Evolutionary conservation across 345 rosid genomes (phyloP).

Genomic region (Bruguiera gymnorhiza): DNA sequence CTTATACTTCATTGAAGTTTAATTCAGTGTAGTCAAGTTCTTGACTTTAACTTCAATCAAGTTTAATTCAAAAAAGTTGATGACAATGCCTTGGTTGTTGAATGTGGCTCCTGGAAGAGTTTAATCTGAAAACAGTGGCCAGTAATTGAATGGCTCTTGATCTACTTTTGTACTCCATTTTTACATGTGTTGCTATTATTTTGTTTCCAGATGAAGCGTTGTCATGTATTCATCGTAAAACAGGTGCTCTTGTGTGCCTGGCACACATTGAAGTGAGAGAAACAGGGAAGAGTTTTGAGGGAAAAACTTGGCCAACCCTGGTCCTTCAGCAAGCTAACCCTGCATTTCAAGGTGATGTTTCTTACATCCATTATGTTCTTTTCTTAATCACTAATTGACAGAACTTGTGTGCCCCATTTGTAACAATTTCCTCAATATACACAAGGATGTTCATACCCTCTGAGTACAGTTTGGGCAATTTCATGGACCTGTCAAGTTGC

Average conservation of each 20-base stretch:
- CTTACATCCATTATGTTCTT: too few species aligned
- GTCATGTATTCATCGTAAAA: too few species aligned
- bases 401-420: background rate
- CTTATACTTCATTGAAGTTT: background rate
- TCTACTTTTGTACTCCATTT: background rate
- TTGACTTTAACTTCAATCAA: too few species aligned
- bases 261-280: too few species aligned
- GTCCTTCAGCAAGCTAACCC: too few species aligned
- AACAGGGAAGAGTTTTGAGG: too few species aligned
- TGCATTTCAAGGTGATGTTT: too few species aligned
- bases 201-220: too few species aligned
- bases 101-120: background rate
- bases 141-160: background rate
- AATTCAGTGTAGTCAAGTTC: background rate
- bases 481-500: background rate
- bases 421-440: background rate
- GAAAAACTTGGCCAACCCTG: too few species aligned
- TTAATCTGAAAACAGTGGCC: background rate
- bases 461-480: background rate
- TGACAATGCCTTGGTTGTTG: background rate
- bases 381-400: too few species aligned
- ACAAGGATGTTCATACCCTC: background rate
- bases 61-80: too few species aligned
- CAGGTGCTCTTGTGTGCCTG: too few species aligned
- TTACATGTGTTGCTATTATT: background rate